A percentile compares a stretch with the other conserved stretches of the same genome.
phyloP scores from a whole-genome alignment of 176 grass and related monocot genomes.

The Tillandsia leiboldiana region DNA sequence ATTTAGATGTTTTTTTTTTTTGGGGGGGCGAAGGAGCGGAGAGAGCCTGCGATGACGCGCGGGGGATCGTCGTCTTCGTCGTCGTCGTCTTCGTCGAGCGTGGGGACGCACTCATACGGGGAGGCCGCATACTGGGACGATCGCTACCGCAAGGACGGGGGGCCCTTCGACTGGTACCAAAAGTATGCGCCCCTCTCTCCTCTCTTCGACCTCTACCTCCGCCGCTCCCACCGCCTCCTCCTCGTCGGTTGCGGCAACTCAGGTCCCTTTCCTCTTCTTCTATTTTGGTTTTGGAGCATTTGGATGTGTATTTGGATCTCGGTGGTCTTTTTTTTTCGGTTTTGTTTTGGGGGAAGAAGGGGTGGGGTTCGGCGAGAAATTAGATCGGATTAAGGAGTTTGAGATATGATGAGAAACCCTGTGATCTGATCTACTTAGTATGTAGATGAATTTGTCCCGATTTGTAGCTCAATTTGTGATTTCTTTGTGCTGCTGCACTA shows the following conservation, averaged over 20 bases:
- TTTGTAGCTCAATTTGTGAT: too few relatives aligned
- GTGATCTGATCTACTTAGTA: too few relatives aligned
- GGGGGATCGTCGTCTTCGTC: not conserved
- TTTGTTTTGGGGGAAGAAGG: not conserved
- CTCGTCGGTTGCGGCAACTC: constrained; percentile 94
- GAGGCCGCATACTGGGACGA: constrained; percentile 91
- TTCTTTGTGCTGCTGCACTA: too few relatives aligned
- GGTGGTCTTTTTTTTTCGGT: not conserved
- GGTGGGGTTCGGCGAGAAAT: not conserved
- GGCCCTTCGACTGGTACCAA: constrained; percentile 96
- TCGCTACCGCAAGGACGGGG: constrained; percentile 65
- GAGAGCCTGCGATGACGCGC: too few relatives aligned
- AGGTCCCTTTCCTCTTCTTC: constrained; percentile 21
- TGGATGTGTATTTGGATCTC: not conserved
- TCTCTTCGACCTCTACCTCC: constrained; percentile 54
- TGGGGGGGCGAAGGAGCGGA: too few relatives aligned
- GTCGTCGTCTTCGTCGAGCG: constrained; percentile 5
- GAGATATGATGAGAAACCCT: too few relatives aligned
- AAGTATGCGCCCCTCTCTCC: constrained; percentile 71
- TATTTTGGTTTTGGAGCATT: not conserved
- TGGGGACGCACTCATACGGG: constrained; percentile 62
- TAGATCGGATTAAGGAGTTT: too few relatives aligned
- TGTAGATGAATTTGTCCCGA: too few relatives aligned
- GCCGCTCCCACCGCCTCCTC: constrained; percentile 46
- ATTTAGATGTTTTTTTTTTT: too few relatives aligned